Evolutionary conservation across 2,329 filamentous ascomycete species (phyloP), one percentile per base, ranked within the genome.

Genomic region (Gaeumannomyces sp.): DNA sequence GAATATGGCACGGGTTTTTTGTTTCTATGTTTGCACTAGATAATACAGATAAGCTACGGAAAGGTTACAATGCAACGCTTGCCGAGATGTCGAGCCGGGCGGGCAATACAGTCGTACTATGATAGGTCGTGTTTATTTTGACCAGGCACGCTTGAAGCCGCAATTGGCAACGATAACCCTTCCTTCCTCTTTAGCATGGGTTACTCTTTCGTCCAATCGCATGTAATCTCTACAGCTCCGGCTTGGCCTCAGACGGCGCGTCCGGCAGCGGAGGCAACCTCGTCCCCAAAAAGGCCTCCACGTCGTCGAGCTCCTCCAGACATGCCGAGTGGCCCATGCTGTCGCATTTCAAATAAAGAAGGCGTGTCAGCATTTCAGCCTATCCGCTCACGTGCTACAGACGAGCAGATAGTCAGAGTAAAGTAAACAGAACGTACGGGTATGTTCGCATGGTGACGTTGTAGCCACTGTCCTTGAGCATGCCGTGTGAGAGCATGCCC

Each of bases 361-460:
- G 22, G 33, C 38, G 22, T 7, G 50, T 62, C n/a, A 64, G 35
- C 35, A 59, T 16, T 16, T 31, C 7, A 16, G 25, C 13, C 27
- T 22, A 3, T 8, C 7, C 2, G n/a, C 16, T 27, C 59, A 60
- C 38, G 57, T 45, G n/a, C 27, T 22, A 11, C 38, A 56, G 19
- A 27, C 6, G 31, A 60, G 6, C 14, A 25, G 56, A 59, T n/a
- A n/a, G 27, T 4, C 19, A 63, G 27, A 50, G 19, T 5, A 57
- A 27, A 38, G 19, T 19, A 61, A 58, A 31, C 45, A 64, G 31
- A 25, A 79, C 88, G 73, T 78, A 92, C 89, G 78, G 76, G 75
- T 96, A 97, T 60, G 87, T 84, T 74, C 89, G 89, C 77, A 95
- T 89, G 14, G 89, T 85, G 6, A 95, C 89, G 64, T 89, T 82